Base-by-base conservation (phyloP, 176 grass and related monocot genomes). In the Chloris gayana region DNA sequence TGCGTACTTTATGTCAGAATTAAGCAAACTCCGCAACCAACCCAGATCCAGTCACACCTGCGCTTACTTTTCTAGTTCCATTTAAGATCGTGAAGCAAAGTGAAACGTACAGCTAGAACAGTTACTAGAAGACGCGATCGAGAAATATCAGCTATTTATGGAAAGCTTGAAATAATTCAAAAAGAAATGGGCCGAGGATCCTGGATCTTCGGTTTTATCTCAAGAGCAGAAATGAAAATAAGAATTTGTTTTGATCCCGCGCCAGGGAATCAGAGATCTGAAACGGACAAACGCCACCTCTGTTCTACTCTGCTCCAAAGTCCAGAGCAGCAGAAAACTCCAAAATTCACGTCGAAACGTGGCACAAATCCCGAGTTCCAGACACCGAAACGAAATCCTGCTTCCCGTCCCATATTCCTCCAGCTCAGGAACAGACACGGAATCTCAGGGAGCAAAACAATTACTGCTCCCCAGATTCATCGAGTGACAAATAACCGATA, bases 21-120 rank as follows among this genome's bases (percentile, higher is more conserved):
- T 85, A 89, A 82, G 83, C 83, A 67, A 82, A 71, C 57, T 66
- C n/a, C 14, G 12, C 65, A 82, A 75, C 82, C 59, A 62, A 85
- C 30, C 78, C 78, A 85, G 87, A 77, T 85, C 82, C 38, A 89
- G 53, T 30, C 57, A 45, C 46, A 81, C 17, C 47, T 71, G n/a
- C 18, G 64, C 30, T 26, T 81, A 66, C 42, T 80, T 88, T 72
- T 49, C 42, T 80, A 47, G 54, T 38, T 62, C 77, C 34, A 46
- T 64, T 71, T 71, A 79, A 14, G 78, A 89, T 82, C 78, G 47
- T 63, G 49, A 85, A 89, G 77, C 72, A 64, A 80, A 84, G 15
- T 64, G 54, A 70, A 71, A 72, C 12, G 59, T 80, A 74, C 60
- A 27, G n/a, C n/a, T n/a, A n/a, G 26, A 14, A 26, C 18, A 63